Percentiles rank a stretch among this genome's conserved stretches.
Evolutionary conservation across 371 early-diverging fungal species (phyloP).

Genomic region (Capillidium heterosporum): DNA sequence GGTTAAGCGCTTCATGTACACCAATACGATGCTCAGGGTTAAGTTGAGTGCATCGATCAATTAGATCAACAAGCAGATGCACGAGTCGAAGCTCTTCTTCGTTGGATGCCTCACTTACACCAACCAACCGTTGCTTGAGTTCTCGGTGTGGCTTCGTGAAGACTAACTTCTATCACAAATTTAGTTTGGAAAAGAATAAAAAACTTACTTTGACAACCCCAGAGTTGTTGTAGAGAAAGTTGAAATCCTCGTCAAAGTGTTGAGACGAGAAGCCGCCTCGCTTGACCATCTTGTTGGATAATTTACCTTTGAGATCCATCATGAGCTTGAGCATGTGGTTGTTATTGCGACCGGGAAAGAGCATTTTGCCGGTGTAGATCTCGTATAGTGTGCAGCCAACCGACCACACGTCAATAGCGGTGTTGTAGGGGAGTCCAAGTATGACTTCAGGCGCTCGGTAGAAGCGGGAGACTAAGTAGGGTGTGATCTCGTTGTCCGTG

Average conservation of each 20-base stretch:
- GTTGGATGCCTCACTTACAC: slow-evolving; percentile 23
- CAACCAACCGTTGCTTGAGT: slow-evolving; percentile 41
- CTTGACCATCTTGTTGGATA: slow-evolving; percentile 62
- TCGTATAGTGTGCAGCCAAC: slow-evolving; percentile 97
- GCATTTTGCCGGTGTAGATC: slow-evolving; percentile 80
- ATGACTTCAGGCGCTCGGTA: slow-evolving; percentile 99
- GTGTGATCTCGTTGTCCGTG: slow-evolving; percentile 76
- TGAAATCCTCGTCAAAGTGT: slow-evolving; percentile 71
- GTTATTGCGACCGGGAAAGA: slow-evolving; percentile 86
- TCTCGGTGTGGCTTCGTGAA: slow-evolving; percentile 44
- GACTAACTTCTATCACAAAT: background rate
- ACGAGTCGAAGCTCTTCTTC: slow-evolving; percentile 29
- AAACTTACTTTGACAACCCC: slow-evolving; percentile 22
- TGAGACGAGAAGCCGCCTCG: slow-evolving; percentile 57
- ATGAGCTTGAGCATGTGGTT: slow-evolving; percentile 90
- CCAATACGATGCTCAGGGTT: slow-evolving; percentile 84
- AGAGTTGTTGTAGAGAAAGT: slow-evolving; percentile 37
- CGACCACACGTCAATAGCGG: slow-evolving; percentile 93
- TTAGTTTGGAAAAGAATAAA: background rate
- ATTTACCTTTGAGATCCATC: slow-evolving; percentile 84
- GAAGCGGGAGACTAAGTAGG: slow-evolving; percentile 91
- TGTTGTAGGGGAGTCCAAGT: slow-evolving; percentile 74
- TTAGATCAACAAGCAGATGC: slow-evolving; percentile 52
- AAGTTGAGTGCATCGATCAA: slow-evolving; percentile 66
- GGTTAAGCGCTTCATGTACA: slow-evolving; percentile 77